Conservation (phyloP, 2,329 filamentous ascomycete species). For the Beauveria caledonica region DNA sequence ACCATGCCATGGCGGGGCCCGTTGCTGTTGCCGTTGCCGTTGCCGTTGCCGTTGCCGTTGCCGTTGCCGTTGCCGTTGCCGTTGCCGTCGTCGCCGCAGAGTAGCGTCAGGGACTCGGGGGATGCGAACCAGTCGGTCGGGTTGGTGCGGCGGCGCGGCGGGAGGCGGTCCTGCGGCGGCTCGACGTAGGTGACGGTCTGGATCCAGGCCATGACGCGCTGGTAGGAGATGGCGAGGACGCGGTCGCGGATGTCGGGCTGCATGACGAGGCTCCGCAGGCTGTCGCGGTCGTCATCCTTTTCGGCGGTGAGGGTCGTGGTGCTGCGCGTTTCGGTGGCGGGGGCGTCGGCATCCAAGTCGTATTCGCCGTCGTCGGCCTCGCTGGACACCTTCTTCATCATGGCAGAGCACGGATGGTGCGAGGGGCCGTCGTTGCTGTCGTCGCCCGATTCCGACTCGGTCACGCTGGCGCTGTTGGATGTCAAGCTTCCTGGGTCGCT, state of each 20-base stretch:
- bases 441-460: neutral
- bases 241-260: neutral
- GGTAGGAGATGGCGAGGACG: neutral
- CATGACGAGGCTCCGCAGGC: neutral
- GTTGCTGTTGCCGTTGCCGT: no score
- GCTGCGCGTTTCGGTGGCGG: constrained; percentile 2
- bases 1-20: neutral
- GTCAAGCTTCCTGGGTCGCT: constrained; percentile 2
- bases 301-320: constrained; percentile 1
- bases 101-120: neutral
- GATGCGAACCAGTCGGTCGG: neutral
- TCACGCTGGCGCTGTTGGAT: neutral
- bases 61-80: no score
- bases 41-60: no score
- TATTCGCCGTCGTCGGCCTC: neutral
- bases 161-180: neutral
- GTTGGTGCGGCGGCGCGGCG: neutral
- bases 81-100: no score
- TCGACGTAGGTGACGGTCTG: neutral
- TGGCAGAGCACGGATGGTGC: no score
- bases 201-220: neutral
- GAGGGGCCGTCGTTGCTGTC: neutral
- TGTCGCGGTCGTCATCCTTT: neutral
- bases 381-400: no score
- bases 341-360: neutral